Base-by-base conservation (phyloP, 805 yeast genomes). In the Wickerhamomyces mucosus region DNA sequence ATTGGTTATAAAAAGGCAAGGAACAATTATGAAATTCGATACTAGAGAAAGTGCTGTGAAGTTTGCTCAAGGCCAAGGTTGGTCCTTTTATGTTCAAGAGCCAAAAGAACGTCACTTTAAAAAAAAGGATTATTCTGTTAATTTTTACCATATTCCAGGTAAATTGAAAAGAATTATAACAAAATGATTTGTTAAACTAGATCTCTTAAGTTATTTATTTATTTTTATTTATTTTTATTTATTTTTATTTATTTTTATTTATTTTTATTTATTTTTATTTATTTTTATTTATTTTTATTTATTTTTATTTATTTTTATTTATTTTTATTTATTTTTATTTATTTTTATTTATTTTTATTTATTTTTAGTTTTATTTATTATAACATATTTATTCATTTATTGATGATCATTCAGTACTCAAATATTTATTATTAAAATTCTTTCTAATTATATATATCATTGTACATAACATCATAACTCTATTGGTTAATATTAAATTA, bases 41-140 rank as follows among this genome's bases (percentile, higher is more conserved):
- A 63, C 76, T 31, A 76, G 72, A 56, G 89, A 83, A 29, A 71
- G 82, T 25, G 95, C 95, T 21, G 63, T 78, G 37, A 69, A 70
- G 35, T 83, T 83, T 56, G 94, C 94, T 9, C 70, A 74, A 43
- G 78, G 82, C 37, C 89, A 83, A 55, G 94, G 89, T 17, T 83
- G 92, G 89, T 76, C 77, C 42, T 81, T 73, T 52, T 79, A 78
- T 48, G 72, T 83, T 38, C 84, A 79, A 55, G 92, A 82, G 56
- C 94, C 94, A 34, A 78, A 81, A 52, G 61, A 62, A 48, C 76
- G 85, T 51, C 74, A 68, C 38, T 79, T 83, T 61, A 69, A 75
- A 51, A 71, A 69, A 67, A 83, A 84, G 65, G 79, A 75, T 32
- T 82, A 83, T 50, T 67, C 88, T 24, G 59, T 64, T 36, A 82